phyloP scores from a whole-genome alignment of 2,329 filamentous ascomycete species.

The Biscogniauxia mediterranea region DNA sequence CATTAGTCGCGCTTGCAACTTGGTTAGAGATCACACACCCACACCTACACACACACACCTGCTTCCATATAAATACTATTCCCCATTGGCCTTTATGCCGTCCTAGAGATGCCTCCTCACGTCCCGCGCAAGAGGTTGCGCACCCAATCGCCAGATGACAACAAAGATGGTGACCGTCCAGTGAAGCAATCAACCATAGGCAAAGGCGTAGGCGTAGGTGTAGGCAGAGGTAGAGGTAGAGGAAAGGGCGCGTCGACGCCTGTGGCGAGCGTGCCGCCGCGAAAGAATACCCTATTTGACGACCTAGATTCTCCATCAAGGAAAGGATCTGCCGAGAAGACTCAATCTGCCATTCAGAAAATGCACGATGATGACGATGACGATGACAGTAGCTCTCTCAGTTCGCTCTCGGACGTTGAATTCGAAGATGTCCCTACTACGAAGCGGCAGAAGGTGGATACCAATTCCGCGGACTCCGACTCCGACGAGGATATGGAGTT shows the following conservation, averaged over 20 bases:
- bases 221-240: slow-evolving; percentile 23
- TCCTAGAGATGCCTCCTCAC: slow-evolving; percentile 60
- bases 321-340: slow-evolving; percentile 42
- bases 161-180: slow-evolving; percentile 23
- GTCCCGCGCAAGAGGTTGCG: slow-evolving; percentile 66
- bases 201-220: slow-evolving; percentile 20
- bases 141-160: slow-evolving; percentile 41
- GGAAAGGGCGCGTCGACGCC: slow-evolving; percentile 25
- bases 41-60: neutral
- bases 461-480: slow-evolving; percentile 42
- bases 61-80: neutral
- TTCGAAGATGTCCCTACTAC: slow-evolving; percentile 49
- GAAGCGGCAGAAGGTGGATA: slow-evolving; percentile 40
- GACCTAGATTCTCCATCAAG: slow-evolving; percentile 54
- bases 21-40: neutral
- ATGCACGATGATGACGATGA: slow-evolving; percentile 45
- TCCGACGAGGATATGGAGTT: slow-evolving; percentile 61
- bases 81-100: slow-evolving; percentile 7
- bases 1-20: neutral
- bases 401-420: slow-evolving; percentile 55
- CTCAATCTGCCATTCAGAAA: slow-evolving; percentile 41
- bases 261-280: slow-evolving; percentile 32
- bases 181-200: slow-evolving; percentile 30
- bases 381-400: slow-evolving; percentile 44
- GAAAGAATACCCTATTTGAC: slow-evolving; percentile 60